A percentile compares a stretch with the other conserved stretches of the same genome.
These are phyloP conservation scores for Heterobasidion occidentale DNA, from an alignment of 1,284 basidiomycete species.

Conservation along the genomic window DNA sequence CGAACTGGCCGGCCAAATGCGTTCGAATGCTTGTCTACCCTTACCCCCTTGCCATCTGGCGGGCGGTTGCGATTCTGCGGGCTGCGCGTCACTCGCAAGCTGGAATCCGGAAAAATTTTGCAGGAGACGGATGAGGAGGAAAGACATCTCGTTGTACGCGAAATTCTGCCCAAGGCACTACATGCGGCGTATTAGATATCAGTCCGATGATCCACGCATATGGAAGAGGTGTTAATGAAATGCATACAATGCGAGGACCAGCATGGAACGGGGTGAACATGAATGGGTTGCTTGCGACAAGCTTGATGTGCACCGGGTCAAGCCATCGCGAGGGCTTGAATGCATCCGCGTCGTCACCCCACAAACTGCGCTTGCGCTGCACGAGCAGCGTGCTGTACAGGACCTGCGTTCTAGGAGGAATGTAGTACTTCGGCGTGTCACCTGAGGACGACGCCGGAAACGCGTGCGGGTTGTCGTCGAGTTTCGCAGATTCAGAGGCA, in stretches of 20 bases:
- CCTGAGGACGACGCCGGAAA: not conserved
- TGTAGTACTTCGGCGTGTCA: constrained; percentile 31
- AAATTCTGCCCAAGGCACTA: constrained; percentile 64
- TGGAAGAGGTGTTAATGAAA: constrained; percentile 13
- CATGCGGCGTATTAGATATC: constrained; percentile 2
- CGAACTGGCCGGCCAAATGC: constrained; percentile 29
- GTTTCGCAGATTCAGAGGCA: constrained; percentile 42
- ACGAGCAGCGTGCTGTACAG: constrained; percentile 46
- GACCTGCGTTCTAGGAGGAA: constrained; percentile 46
- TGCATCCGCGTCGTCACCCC: constrained; percentile 43
- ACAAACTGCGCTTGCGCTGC: constrained; percentile 47
- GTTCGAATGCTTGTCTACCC: constrained; percentile 19
- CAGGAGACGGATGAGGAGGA: constrained; percentile 54
- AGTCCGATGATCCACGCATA: constrained; percentile 2
- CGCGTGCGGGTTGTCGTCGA: constrained; percentile 7
- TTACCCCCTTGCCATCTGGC: constrained; percentile 41
- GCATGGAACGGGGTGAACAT: constrained; percentile 24
- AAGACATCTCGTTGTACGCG: constrained; percentile 60
- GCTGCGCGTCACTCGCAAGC: constrained; percentile 47
- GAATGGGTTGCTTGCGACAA: constrained; percentile 19
- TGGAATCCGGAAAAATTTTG: constrained; percentile 49
- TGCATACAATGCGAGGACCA: constrained; percentile 23
- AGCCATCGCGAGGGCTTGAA: constrained; percentile 27
- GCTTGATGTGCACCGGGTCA: constrained; percentile 15
- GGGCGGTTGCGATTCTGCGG: constrained; percentile 44